These are phyloP conservation scores for Capronia epimyces DNA, from an alignment of 2,329 filamentous ascomycete genomes.

Conservation along the genomic window DNA sequence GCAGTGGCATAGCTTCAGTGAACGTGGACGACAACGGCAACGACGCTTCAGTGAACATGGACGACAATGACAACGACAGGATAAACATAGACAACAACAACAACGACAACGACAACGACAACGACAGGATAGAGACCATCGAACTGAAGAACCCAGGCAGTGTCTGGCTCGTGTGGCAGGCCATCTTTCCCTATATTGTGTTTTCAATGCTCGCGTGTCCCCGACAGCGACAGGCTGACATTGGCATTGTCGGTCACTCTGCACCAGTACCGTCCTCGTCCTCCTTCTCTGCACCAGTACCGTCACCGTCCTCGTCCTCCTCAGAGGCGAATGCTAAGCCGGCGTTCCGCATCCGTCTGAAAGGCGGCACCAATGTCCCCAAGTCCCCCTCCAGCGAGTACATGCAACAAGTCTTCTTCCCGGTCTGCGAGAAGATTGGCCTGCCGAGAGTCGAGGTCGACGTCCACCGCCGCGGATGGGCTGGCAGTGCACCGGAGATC, in stretches of 20 bases:
- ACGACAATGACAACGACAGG: background rate
- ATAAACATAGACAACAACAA: background rate
- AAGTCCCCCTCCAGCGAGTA: slow-evolving; percentile 48
- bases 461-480: slow-evolving; percentile 52
- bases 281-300: too few species aligned
- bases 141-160: slow-evolving; percentile 48
- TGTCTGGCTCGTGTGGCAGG: slow-evolving; percentile 54
- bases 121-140: slow-evolving; percentile 32
- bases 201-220: slow-evolving; percentile 31
- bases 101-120: background rate
- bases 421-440: slow-evolving; percentile 48
- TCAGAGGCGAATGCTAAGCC: background rate
- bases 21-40: background rate
- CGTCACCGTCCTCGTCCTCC: background rate
- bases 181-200: slow-evolving; percentile 54
- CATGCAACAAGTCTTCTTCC: slow-evolving; percentile 50
- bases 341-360: slow-evolving; percentile 42
- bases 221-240: background rate
- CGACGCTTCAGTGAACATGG: background rate
- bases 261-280: too few species aligned
- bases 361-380: slow-evolving; percentile 55
- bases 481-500: slow-evolving; percentile 39
- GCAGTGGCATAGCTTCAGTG: too few species aligned
- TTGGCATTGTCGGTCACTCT: background rate
- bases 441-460: slow-evolving; percentile 43